Conservation (phyloP, 306 rosid genomes). For the Cucurbita pepo region DNA sequence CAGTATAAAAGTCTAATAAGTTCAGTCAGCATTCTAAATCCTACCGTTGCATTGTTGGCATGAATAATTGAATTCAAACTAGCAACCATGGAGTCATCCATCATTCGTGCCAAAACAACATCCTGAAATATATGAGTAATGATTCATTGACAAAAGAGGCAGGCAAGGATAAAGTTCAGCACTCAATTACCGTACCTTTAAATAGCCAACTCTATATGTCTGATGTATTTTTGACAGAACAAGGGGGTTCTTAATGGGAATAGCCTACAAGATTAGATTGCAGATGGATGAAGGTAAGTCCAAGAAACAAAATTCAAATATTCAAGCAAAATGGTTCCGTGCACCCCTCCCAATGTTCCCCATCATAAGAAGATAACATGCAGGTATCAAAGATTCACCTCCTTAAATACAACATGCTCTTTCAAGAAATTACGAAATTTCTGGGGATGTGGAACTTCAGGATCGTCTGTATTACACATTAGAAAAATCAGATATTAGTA, state of each 20-base stretch:
- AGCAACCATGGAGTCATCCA: slow-evolving; percentile 68
- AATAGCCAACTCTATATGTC: slow-evolving; percentile 82
- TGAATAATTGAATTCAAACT: slow-evolving; percentile 75
- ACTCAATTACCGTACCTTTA: slow-evolving; percentile 42
- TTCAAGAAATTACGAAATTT: slow-evolving; percentile 67
- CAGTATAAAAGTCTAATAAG: background rate
- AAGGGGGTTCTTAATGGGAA: slow-evolving; percentile 59
- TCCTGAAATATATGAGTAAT: slow-evolving; percentile 44
- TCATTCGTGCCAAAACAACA: slow-evolving; percentile 66
- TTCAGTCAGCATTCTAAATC: slow-evolving; percentile 18
- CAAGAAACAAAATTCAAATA: background rate
- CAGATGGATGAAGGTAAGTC: background rate
- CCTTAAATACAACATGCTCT: slow-evolving; percentile 89
- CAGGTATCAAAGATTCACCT: slow-evolving; percentile 29
- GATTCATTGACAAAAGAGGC: slow-evolving; percentile 2
- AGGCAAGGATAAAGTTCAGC: slow-evolving; percentile 3
- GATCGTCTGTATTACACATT: slow-evolving; percentile 56
- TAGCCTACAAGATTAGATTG: slow-evolving; percentile 37
- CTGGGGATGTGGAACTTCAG: slow-evolving; percentile 46
- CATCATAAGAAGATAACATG: background rate
- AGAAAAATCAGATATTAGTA: background rate
- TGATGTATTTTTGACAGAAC: slow-evolving; percentile 90
- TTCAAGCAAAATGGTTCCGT: background rate
- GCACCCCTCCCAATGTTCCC: background rate
- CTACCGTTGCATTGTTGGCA: slow-evolving; percentile 68